These are phyloP conservation scores for Spathaspora girioi DNA, from an alignment of 805 yeast species.

Conservation along the genomic window DNA sequence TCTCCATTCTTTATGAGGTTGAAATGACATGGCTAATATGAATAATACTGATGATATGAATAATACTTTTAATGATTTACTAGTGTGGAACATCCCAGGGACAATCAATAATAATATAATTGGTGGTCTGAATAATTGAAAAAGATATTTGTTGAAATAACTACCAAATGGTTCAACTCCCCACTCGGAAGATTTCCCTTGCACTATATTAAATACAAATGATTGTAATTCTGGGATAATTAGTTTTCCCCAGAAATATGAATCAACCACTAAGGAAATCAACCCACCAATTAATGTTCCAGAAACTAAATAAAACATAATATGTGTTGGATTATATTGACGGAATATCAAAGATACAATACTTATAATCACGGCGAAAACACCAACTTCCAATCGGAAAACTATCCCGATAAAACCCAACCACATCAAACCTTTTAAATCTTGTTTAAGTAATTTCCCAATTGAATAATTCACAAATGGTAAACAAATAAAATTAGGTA, in stretches of 20 bases:
- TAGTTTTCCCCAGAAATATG: conserved; percentile 65
- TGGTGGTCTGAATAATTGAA: conserved; percentile 38
- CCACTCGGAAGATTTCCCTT: conserved; percentile 76
- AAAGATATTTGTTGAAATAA: conserved; percentile 55
- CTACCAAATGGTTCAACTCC: conserved; percentile 74
- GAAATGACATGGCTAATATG: conserved; percentile 65
- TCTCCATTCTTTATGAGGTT: conserved; percentile 94
- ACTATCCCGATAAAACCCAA: conserved; percentile 62
- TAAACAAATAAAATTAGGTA: conserved; percentile 84
- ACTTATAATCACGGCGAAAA: conserved; percentile 48
- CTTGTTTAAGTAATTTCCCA: conserved; percentile 47
- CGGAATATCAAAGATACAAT: conserved; percentile 42
- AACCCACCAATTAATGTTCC: conserved; percentile 55
- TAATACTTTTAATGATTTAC: conserved; percentile 41
- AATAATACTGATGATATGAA: conserved; percentile 51
- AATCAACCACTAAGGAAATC: conserved; percentile 54
- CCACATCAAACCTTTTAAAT: conserved; percentile 45
- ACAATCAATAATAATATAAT: conserved; percentile 37
- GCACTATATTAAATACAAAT: conserved; percentile 70
- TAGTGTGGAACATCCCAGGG: conserved; percentile 30
- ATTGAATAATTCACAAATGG: conserved; percentile 65
- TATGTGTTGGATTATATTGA: conserved; percentile 40
- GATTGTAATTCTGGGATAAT: conserved; percentile 76
- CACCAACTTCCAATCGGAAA: conserved; percentile 69
- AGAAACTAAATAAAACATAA: conserved; percentile 33